Base-by-base conservation (phyloP, 495 filamentous ascomycete species). In the Filosporella fistucella region DNA sequence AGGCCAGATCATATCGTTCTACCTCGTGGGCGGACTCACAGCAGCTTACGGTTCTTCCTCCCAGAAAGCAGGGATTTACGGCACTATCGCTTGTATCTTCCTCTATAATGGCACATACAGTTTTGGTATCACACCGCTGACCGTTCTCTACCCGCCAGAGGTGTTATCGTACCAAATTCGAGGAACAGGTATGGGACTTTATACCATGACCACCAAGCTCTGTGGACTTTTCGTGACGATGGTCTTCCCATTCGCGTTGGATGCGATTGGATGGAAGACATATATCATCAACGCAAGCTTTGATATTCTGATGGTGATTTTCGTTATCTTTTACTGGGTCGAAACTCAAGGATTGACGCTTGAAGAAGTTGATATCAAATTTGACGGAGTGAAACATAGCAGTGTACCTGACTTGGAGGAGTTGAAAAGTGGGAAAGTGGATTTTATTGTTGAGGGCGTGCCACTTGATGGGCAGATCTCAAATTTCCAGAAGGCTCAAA, bases 211-310 rank as follows among this genome's bases (percentile, higher is more conserved):
- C 5, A 40, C 62, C 6, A 74, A 74, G 54, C 59, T 55, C 7
- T 47, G 64, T 10, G 44, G 18, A 10, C 13, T 65, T 11, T 48
- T 74, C 1, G 61, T 71, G 42, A 67, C 69, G 0, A 73, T 72
- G 47, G 67, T 69, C 17, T 73, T 72, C 65, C 71, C 74, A 9
- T 72, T 74, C 44, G 70, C 63, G 2, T 51, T 75, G 0, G 52
- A 59, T 3, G 58, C 60, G 21, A 63, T 65, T 33, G 58, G 56
- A 26, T 67, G 61, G 62, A 60, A 55, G 36, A 63, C 60, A 41
- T 67, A 67, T 46, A 59, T 67, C 24, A 43, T 67, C 33, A 65
- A 65, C 26, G 60, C 45, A 2, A 57, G 53, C 0, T 63, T 54
- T 50, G 62, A 67, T 46, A 52, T 65, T 6, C 32, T 65, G 1